These are phyloP conservation scores for Fistulinella prunicolor DNA, from an alignment of 768 basidiomycete genomes.

Conservation along the genomic window DNA sequence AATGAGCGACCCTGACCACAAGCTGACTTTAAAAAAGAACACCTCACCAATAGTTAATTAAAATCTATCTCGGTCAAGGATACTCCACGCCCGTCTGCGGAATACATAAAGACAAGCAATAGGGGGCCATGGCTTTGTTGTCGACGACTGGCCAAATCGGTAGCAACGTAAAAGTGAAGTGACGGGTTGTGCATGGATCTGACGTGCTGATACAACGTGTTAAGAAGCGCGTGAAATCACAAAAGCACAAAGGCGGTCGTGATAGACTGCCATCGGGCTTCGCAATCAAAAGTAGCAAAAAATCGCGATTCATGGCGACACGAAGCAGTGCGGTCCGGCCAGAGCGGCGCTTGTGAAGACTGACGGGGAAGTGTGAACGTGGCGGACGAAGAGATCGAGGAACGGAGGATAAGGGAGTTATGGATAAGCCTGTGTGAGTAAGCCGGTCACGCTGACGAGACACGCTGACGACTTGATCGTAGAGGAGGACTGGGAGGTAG, in stretches of 20 bases:
- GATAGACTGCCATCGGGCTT: conserved; percentile 33
- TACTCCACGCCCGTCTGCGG: conserved; percentile 35
- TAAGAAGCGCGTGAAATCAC: conserved; percentile 35
- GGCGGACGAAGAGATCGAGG: conserved; percentile 7
- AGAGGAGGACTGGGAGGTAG: conserved; percentile 18
- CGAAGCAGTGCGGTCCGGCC: conserved; percentile 12
- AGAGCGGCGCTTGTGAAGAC: conserved; percentile 15
- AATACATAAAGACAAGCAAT: conserved; percentile 35
- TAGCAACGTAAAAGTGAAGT: conserved; percentile 34
- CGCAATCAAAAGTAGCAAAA: conserved; percentile 22
- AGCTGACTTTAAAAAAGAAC: conserved; percentile 20
- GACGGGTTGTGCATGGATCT: conserved; percentile 31
- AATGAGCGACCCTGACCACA: conserved; percentile 27
- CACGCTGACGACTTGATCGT: conserved; percentile 21
- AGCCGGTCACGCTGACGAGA: conserved; percentile 16
- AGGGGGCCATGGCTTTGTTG: conserved; percentile 30
- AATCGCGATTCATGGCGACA: conserved; percentile 20
- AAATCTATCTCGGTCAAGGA: conserved; percentile 32
- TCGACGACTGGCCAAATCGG: conserved; percentile 19
- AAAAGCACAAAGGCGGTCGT: conserved; percentile 29
- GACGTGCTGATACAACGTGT: conserved; percentile 37
- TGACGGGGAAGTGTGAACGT: conserved; percentile 7
- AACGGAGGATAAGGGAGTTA: conserved; percentile 14
- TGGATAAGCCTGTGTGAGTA: conserved; percentile 18
- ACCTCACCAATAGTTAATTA: conserved; percentile 31